Evolutionary conservation across 805 yeast genomes (phyloP).

Genomic region (Candida multigemmis): DNA sequence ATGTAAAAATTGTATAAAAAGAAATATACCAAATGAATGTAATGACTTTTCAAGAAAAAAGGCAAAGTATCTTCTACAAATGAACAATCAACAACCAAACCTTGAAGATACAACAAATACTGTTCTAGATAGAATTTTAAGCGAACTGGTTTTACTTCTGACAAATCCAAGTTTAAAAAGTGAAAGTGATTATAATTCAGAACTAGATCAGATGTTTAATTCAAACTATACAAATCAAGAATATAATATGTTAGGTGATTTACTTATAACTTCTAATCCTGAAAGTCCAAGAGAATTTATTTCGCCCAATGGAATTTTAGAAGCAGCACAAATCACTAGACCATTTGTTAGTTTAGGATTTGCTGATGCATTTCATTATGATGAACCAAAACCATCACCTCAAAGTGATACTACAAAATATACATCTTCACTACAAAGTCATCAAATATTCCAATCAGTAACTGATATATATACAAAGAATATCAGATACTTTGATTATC

Average conservation of each 20-base stretch:
- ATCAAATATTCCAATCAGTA: constrained; percentile 45
- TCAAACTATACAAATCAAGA: constrained; percentile 43
- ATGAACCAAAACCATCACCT: too few relatives aligned
- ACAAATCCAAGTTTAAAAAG: too few relatives aligned
- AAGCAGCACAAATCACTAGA: constrained; percentile 1
- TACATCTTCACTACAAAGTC: constrained; percentile 47
- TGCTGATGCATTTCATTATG: too few relatives aligned
- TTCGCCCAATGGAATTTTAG: too few relatives aligned
- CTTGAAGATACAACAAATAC: constrained; percentile 2
- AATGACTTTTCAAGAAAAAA: constrained; percentile 48
- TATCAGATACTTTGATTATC: constrained; percentile 48
- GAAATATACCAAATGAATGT: constrained; percentile 49
- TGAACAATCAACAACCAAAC: constrained; percentile 1
- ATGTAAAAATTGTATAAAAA: constrained; percentile 59
- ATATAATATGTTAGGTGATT: constrained; percentile 43
- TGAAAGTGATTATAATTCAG: too few relatives aligned
- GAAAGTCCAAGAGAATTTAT: too few relatives aligned
- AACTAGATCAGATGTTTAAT: constrained; percentile 15
- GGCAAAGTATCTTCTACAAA: constrained; percentile 26
- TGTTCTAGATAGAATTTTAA: constrained; percentile 1
- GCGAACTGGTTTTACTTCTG: too few relatives aligned
- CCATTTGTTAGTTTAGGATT: too few relatives aligned
- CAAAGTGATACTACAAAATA: constrained; percentile 21
- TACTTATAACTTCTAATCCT: constrained; percentile 30
- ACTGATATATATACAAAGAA: constrained; percentile 41